Conservation (phyloP, 306 rosid genomes). For the Potentilla sterilis region DNA sequence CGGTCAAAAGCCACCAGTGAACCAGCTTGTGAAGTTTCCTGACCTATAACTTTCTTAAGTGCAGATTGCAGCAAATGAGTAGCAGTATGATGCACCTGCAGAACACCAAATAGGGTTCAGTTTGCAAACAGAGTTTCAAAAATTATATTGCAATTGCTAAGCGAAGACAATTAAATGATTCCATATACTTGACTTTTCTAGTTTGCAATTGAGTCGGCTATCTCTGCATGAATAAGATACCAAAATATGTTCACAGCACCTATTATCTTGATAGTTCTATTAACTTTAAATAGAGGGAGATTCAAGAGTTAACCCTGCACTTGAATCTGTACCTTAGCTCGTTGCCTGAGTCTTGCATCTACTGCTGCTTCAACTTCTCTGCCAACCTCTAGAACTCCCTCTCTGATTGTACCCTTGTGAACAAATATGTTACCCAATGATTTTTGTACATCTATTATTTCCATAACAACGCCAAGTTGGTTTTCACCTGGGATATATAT, state of each 20-base stretch:
- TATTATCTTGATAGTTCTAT: background rate
- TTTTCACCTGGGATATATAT: slow-evolving; percentile 59
- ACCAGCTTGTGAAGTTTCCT: slow-evolving; percentile 98
- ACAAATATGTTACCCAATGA: slow-evolving; percentile 78
- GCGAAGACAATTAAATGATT: background rate
- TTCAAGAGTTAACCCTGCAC: background rate
- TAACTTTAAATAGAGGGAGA: slow-evolving; percentile 6
- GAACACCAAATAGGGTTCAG: slow-evolving; percentile 26
- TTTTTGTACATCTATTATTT: slow-evolving; percentile 87
- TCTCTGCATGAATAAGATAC: slow-evolving; percentile 17
- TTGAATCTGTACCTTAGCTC: slow-evolving; percentile 64
- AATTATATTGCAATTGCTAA: background rate
- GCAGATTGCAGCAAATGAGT: slow-evolving; percentile 97
- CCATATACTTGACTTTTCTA: slow-evolving; percentile 11
- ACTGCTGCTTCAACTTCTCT: slow-evolving; percentile 89
- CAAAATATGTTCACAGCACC: background rate
- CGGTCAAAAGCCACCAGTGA: slow-evolving; percentile 93
- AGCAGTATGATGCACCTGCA: slow-evolving; percentile 96
- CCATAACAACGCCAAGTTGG: slow-evolving; percentile 62
- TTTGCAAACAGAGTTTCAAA: slow-evolving; percentile 11
- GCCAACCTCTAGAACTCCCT: slow-evolving; percentile 89
- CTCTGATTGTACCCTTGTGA: slow-evolving; percentile 79
- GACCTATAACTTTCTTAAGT: slow-evolving; percentile 72
- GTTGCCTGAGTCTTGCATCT: slow-evolving; percentile 77
- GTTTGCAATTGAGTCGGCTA: slow-evolving; percentile 21